Conservation (phyloP, 2,329 filamentous ascomycete species). For the Diaporthe nobilis region DNA sequence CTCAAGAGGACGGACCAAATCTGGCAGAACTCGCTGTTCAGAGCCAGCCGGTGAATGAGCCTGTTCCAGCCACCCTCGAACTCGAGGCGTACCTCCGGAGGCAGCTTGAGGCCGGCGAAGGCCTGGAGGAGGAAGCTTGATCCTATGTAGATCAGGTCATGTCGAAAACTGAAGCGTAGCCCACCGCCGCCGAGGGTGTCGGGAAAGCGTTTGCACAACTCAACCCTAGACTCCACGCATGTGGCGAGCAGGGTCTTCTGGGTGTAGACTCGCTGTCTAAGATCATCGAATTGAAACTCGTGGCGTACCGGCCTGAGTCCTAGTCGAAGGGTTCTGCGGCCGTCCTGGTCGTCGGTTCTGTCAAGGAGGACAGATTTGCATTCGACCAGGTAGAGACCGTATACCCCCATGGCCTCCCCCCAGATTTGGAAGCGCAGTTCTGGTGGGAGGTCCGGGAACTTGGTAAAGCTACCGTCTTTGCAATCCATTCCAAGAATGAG, state of each 20-base stretch:
- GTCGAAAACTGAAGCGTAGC: not conserved
- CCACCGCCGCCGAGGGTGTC: not conserved
- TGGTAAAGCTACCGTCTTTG: not conserved
- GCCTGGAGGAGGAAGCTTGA: not conserved
- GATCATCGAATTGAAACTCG: no score
- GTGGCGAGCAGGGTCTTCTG: not conserved
- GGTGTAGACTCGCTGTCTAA: not conserved
- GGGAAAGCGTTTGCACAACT: not conserved
- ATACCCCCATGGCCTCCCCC: not conserved
- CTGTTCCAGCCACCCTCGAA: conserved; percentile 4
- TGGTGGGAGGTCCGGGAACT: not conserved
- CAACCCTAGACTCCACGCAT: not conserved
- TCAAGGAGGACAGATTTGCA: not conserved
- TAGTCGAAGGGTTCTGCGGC: not conserved
- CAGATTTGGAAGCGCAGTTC: not conserved
- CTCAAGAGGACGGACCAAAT: not conserved
- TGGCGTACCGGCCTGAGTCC: not conserved
- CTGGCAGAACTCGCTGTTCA: not conserved
- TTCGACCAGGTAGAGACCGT: not conserved
- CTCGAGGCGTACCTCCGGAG: not conserved
- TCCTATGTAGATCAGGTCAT: not conserved
- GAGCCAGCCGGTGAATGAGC: not conserved
- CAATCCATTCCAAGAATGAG: not conserved
- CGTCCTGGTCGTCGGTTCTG: not conserved
- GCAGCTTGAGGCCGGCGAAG: no score